phyloP scores from a whole-genome alignment of 2,329 filamentous ascomycete species.

The Talaromyces rugulosus region DNA sequence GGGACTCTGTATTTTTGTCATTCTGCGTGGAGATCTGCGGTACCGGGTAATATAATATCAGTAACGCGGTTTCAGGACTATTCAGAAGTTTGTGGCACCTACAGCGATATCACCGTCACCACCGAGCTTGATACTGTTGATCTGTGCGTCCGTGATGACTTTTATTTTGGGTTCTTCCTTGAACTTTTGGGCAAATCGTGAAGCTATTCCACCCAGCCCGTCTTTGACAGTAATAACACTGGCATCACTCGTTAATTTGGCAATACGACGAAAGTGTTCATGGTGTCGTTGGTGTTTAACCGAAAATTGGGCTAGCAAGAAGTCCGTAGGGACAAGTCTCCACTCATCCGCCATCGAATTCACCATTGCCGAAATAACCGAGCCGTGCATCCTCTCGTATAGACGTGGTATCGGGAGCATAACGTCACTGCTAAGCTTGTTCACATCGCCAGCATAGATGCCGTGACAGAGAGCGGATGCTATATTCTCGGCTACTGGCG shows the following conservation, averaged over 20 bases:
- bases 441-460: conserved; percentile 86
- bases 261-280: conserved; percentile 17
- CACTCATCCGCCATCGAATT: conserved; percentile 8
- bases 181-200: conserved; percentile 47
- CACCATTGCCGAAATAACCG: conserved; percentile 18
- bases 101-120: conserved; percentile 21
- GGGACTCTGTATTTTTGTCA: neutral
- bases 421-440: conserved; percentile 69
- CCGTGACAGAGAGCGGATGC: conserved; percentile 75
- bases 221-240: conserved; percentile 41
- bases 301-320: conserved; percentile 22
- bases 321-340: conserved; percentile 21
- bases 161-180: conserved; percentile 51
- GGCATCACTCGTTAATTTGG: conserved; percentile 16
- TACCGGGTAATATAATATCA: neutral
- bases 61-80: neutral
- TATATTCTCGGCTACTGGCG: conserved; percentile 64
- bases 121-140: conserved; percentile 43
- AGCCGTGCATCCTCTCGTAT: conserved; percentile 38
- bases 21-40: conserved; percentile 9
- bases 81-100: conserved; percentile 10
- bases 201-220: conserved; percentile 63
- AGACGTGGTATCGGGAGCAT: conserved; percentile 51
- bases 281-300: conserved; percentile 13
- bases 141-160: conserved; percentile 48